phyloP scores from a whole-genome alignment of 495 filamentous ascomycete species.

The Letharia lupina region DNA sequence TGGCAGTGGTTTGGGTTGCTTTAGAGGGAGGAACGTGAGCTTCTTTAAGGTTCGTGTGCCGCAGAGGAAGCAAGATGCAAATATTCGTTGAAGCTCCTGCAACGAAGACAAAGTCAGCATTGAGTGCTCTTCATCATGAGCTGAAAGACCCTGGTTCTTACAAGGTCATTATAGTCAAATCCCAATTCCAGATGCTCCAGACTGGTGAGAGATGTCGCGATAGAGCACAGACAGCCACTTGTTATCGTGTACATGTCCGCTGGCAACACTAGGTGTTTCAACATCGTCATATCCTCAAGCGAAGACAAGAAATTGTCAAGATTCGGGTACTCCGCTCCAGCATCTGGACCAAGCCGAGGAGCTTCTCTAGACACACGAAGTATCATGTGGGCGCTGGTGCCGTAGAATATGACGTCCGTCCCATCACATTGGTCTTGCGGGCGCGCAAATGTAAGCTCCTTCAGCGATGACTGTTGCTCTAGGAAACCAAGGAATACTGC shows the following conservation, averaged over 20 bases:
- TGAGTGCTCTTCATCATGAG: neutral
- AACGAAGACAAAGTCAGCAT: neutral
- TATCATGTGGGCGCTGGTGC: too few species aligned
- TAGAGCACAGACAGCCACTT: neutral
- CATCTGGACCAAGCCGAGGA: constrained; percentile 2
- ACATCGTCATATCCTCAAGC: neutral
- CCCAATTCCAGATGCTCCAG: neutral
- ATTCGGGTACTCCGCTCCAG: neutral
- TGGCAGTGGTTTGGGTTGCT: neutral
- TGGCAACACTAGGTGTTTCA: neutral
- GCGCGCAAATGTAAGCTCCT: constrained; percentile 2
- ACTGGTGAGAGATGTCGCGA: neutral
- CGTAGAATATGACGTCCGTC: neutral
- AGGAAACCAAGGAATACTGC: neutral
- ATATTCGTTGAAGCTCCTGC: neutral
- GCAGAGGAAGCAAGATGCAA: neutral
- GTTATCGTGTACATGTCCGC: neutral
- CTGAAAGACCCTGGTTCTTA: neutral
- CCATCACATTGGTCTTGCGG: neutral
- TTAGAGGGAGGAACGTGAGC: neutral
- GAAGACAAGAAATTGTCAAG: neutral
- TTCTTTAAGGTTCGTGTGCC: neutral
- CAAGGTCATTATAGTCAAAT: neutral
- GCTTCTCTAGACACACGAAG: neutral
- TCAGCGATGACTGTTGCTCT: neutral